Evolutionary conservation across 345 rosid species (phyloP), one percentile per base, ranked within the genome.

Genomic region (Populus simonii): DNA sequence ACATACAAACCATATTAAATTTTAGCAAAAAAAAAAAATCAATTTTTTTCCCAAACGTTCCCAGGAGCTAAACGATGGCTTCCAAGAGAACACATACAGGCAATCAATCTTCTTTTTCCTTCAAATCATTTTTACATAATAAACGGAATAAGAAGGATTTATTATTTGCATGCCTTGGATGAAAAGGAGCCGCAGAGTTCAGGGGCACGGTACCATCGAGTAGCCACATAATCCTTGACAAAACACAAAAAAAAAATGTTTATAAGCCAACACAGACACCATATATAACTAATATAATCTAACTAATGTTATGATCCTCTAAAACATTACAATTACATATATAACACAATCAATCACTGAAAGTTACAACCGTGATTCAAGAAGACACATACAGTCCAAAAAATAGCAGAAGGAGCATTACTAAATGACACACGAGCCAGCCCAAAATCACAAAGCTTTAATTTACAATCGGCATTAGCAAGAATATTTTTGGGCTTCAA

Each of bases 181-280:
- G 83, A 96, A 81, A 96, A 96, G 45, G 92, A 93, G 81, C 99
- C 97, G 76, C 99, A 96, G 67, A 96, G 96, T 85, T 96, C 99
- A 51, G 99, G 98, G 80, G 99, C 99, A 82, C 98, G 97, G 75
- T 96, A 96, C 99, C 99, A 96, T 85, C 98, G 88, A 75, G 99
- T 96, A 62, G 99, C 99, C 79, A 96, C 99, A 76, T 96, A 96
- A 89, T 96, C 99, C 99, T 96, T 83, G 49, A 86, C 71, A 84
- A 86, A 88, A 78, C 67, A 80, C 75, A 72, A 51, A 77, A 23
- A 55, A 59, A 53, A 10, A n/a, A n/a, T 1, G 47, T 10, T 25
- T 23, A 12, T 59, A 59, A 59, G 65, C 15, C 29, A 59, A 1
- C 16, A 1, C 2, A n/a, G 74, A 80, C 67, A 81, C 87, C 76